phyloP scores from a whole-genome alignment of 176 grass and related monocot species.

The Carex pumila region DNA sequence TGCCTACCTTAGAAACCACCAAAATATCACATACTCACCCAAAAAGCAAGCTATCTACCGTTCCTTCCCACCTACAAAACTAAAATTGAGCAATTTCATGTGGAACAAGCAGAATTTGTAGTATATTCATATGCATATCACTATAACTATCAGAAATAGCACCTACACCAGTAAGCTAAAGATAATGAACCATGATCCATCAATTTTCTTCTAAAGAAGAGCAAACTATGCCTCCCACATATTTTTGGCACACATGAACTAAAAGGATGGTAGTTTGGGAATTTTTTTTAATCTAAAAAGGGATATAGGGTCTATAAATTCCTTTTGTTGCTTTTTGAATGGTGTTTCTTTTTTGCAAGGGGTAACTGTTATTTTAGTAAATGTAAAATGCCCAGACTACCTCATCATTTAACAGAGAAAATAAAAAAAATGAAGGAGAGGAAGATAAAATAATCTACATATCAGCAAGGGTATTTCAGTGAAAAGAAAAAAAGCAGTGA shows the following conservation, averaged over 20 bases:
- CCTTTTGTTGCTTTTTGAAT: neutral
- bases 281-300: neutral
- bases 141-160: neutral
- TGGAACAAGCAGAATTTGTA: neutral
- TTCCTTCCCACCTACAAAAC: neutral
- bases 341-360: neutral
- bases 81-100: neutral
- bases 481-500: conserved; percentile 20
- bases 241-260: neutral
- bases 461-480: neutral
- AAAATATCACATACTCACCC: conserved; percentile 1
- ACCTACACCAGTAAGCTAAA: neutral
- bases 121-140: neutral
- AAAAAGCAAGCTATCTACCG: neutral
- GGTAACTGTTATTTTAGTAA: neutral
- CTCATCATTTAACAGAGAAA: neutral
- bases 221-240: neutral
- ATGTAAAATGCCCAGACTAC: neutral
- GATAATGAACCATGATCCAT: neutral
- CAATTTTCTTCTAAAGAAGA: conserved; percentile 3
- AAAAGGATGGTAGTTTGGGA: neutral
- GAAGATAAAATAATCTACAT: neutral
- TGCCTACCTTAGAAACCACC: neutral
- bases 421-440: conserved; percentile 1
- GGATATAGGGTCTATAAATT: neutral